Conservation (phyloP, 202 grass and related monocot genomes). For the Carex arenaria region DNA sequence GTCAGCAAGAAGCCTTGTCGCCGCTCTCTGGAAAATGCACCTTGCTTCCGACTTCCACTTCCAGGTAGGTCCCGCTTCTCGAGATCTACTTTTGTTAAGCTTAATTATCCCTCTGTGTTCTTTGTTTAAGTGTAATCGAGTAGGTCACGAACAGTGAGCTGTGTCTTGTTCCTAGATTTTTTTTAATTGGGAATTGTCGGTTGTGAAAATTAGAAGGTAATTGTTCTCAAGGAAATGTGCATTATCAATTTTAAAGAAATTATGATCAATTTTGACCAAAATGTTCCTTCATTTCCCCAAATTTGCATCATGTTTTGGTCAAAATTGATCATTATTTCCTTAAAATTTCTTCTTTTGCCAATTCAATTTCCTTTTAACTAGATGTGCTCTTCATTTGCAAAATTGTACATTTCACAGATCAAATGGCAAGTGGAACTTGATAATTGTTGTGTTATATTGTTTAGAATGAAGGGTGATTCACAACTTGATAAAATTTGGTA, state of each 20-base stretch:
- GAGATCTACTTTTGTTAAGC: not conserved
- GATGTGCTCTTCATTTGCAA: not conserved
- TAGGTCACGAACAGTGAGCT: not conserved
- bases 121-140: not conserved
- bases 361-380: too few species aligned
- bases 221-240: not conserved
- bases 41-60: slow-evolving; percentile 24
- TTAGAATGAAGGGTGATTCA: not conserved
- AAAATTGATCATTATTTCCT: not conserved
- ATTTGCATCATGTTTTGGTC: not conserved
- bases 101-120: not conserved
- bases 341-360: too few species aligned
- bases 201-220: not conserved
- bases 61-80: not conserved
- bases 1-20: slow-evolving; percentile 59
- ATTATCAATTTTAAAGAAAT: not conserved
- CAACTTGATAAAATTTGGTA: not conserved
- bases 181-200: not conserved
- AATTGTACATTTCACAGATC: not conserved
- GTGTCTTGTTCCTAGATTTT: not conserved
- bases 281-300: not conserved
- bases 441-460: not conserved
- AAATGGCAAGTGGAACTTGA: not conserved
- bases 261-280: not conserved
- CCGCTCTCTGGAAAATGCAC: slow-evolving; percentile 62